Base-by-base conservation (phyloP, 768 basidiomycete species). In the Kwoniella bestiolae region DNA sequence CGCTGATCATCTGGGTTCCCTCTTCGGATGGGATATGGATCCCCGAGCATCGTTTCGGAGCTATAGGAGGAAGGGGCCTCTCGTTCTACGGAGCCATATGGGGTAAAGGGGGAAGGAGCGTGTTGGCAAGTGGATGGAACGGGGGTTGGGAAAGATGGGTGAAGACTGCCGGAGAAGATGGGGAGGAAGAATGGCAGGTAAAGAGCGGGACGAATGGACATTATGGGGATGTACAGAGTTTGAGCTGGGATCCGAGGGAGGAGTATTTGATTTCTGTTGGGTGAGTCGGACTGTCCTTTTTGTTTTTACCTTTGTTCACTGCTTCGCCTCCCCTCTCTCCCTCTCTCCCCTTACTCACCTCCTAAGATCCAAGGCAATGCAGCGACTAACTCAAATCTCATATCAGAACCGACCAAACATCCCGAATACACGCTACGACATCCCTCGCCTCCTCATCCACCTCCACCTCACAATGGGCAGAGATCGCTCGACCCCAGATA, bases 71-170 rank as follows among this genome's bases (percentile, higher is more conserved):
- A 87, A 94, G 83, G 84, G 94, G 74, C 4, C 89, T 96, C 44
- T 95, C 94, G 0, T 97, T 99, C 78, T 89, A 94, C 45, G 94
- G 94, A 2, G 93, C 90, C 0, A 70, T 92, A 5, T 99, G 94
- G 94, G 86, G 85, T 1, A 79, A 77, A 29, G 79, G 83, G 18
- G 89, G 89, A 0, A 74, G 79, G 25, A 88, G 91, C 45, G 89
- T 87, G 0, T 74, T 95, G 18, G 91, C 90, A 2, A 91, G 89
- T 87, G 94, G 94, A 0, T 99, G 96, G 96, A 88, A 88, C 53
- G 96, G 96, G 32, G 90, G 92, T 0, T 94, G 92, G 90, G 85
- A 95, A 71, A 85, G 92, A 32, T 99, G 96, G 95, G 81, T 83
- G 11, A 66, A 67, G 73, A 41, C 28, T 46, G 6, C 46, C 23